Percentiles rank a stretch among this genome's conserved stretches.
Evolutionary conservation across 1,284 basidiomycete species (phyloP).

Genomic region (Leucoagaricus sp.): DNA sequence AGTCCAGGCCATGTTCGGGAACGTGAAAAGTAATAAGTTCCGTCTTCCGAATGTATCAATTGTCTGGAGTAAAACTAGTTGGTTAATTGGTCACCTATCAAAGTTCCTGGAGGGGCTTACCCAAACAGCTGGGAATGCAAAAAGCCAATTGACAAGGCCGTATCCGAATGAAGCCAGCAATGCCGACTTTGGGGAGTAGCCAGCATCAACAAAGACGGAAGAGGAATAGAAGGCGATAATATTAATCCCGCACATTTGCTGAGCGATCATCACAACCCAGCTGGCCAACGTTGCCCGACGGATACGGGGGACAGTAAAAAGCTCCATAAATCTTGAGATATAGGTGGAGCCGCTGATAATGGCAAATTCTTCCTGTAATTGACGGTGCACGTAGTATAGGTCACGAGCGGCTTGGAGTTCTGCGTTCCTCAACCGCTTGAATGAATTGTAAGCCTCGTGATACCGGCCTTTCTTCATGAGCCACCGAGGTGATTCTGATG

Average conservation of each 20-base stretch:
- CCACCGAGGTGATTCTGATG: constrained; percentile 65
- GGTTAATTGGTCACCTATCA: neutral
- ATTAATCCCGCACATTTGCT: constrained; percentile 59
- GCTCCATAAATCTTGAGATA: constrained; percentile 52
- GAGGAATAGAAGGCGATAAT: constrained; percentile 72
- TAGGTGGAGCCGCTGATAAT: constrained; percentile 50
- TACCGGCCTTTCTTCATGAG: constrained; percentile 67
- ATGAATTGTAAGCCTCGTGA: constrained; percentile 55
- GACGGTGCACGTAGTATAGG: constrained; percentile 59
- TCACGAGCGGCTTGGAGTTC: constrained; percentile 65
- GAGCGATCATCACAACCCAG: constrained; percentile 67
- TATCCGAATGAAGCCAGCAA: constrained; percentile 73
- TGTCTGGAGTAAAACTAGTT: constrained; percentile 27
- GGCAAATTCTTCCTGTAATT: constrained; percentile 55
- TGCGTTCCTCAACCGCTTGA: constrained; percentile 62
- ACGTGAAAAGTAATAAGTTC: constrained; percentile 56
- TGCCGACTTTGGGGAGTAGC: constrained; percentile 47
- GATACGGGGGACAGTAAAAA: constrained; percentile 69
- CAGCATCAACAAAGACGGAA: constrained; percentile 63
- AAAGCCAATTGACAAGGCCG: constrained; percentile 68
- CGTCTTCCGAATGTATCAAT: constrained; percentile 63
- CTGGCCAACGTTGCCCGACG: constrained; percentile 71
- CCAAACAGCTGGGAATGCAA: constrained; percentile 66
- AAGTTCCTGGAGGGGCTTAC: constrained; percentile 24
- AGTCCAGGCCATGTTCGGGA: constrained; percentile 61